These are phyloP conservation scores for Lachancea sp. DNA, from an alignment of 805 yeast species.

Conservation along the genomic window DNA sequence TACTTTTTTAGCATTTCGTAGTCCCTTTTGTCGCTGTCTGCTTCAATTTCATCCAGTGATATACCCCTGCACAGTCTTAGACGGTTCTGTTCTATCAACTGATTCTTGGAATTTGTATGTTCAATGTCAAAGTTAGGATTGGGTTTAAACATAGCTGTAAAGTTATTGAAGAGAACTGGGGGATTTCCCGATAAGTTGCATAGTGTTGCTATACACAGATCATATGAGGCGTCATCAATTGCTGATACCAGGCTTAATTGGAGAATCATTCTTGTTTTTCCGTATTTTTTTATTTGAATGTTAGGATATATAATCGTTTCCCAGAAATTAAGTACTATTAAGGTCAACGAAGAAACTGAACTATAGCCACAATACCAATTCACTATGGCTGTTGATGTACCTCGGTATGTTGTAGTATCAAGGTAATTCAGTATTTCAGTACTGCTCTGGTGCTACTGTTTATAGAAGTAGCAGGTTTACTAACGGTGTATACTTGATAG, in stretches of 20 bases:
- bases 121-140: conserved; percentile 23
- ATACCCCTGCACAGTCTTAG: conserved; percentile 23
- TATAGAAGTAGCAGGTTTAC: too few relatives aligned
- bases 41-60: conserved; percentile 15
- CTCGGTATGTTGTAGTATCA: conserved; percentile 31
- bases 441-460: too few relatives aligned
- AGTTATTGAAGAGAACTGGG: conserved; percentile 26
- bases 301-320: too few relatives aligned
- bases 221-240: conserved; percentile 28
- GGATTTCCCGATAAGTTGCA: conserved; percentile 27
- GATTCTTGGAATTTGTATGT: conserved; percentile 26
- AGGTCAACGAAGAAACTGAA: not conserved
- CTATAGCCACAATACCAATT: not conserved
- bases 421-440: too few relatives aligned
- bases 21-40: conserved; percentile 11
- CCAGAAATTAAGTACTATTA: too few relatives aligned
- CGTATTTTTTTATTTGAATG: too few relatives aligned
- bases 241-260: conserved; percentile 28
- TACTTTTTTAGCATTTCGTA: conserved; percentile 17
- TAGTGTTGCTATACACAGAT: conserved; percentile 26
- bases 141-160: conserved; percentile 28
- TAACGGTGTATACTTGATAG: conserved; percentile 5
- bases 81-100: conserved; percentile 29
- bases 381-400: conserved; percentile 38
- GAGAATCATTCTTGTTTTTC: conserved; percentile 24